Evolutionary conservation across 768 basidiomycete genomes (phyloP).

Genomic region (Chiua virens): DNA sequence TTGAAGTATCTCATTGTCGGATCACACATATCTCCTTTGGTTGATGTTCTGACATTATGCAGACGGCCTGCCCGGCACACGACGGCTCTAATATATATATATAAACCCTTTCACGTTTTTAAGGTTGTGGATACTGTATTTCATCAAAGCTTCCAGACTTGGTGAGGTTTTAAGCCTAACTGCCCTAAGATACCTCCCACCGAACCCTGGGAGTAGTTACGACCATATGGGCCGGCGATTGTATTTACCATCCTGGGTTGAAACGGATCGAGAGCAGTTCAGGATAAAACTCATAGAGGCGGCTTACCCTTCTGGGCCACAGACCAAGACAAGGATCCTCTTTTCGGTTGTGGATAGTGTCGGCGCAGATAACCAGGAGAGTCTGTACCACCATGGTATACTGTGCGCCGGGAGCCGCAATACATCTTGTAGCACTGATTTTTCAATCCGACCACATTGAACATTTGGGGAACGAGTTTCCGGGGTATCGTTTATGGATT

Average conservation of each 20-base stretch:
- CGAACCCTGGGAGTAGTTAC: conserved; percentile 71
- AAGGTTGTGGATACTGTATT: not conserved
- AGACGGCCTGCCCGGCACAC: no score
- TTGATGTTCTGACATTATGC: no score
- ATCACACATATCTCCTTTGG: no score
- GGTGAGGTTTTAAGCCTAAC: conserved; percentile 57
- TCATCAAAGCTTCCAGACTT: conserved; percentile 67
- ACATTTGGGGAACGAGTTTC: conserved; percentile 27
- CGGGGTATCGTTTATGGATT: conserved; percentile 33
- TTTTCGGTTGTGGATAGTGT: conserved; percentile 26
- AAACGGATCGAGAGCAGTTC: not conserved
- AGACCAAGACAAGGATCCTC: conserved; percentile 67
- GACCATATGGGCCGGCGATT: conserved; percentile 75
- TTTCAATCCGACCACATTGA: conserved; percentile 55
- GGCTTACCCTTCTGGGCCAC: conserved; percentile 81
- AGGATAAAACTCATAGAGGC: conserved; percentile 19
- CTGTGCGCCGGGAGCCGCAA: conserved; percentile 31
- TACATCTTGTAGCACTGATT: conserved; percentile 44
- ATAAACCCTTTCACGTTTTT: not conserved
- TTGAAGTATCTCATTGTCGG: no score
- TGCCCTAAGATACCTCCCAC: conserved; percentile 67
- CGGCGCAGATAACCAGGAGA: conserved; percentile 16
- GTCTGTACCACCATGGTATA: conserved; percentile 31
- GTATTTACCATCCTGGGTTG: conserved; percentile 65
- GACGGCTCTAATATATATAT: no score